A percentile compares a stretch with the other conserved stretches of the same genome.
phyloP scores from a whole-genome alignment of 2,329 filamentous ascomycete genomes.

The Pestalotiopsis sp. region DNA sequence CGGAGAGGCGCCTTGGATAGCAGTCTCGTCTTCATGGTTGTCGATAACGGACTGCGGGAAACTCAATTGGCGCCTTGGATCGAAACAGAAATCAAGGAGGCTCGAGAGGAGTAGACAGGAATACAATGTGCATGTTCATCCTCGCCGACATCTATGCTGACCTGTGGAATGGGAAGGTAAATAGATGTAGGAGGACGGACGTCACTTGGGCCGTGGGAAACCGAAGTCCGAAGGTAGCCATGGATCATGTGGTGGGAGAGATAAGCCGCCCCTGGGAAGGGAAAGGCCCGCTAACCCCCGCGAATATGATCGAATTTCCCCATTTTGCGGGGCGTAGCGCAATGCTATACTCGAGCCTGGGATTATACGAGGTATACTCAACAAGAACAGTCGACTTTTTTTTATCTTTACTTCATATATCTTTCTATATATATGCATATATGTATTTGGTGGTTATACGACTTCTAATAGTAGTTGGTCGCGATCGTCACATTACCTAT shows the following conservation, averaged over 20 bases:
- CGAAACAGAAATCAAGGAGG: neutral
- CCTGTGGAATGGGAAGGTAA: neutral
- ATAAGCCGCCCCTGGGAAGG: neutral
- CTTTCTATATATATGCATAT: neutral
- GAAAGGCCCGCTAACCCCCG: neutral
- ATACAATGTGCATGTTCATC: neutral
- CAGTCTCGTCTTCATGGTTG: conserved; percentile 25
- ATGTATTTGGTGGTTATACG: no score
- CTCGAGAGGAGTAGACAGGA: neutral
- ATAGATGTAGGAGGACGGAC: neutral
- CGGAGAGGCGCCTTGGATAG: conserved; percentile 22
- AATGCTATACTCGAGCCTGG: neutral
- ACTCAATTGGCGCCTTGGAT: neutral
- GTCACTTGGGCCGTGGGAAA: neutral
- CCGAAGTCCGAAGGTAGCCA: conserved; percentile 5
- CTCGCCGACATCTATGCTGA: neutral
- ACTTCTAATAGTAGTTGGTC: no score
- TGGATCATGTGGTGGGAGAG: neutral
- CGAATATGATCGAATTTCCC: neutral
- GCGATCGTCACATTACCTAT: no score
- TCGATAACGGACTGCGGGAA: neutral
- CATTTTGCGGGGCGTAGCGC: neutral
- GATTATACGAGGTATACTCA: neutral
- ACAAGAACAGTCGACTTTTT: neutral
- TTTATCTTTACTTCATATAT: neutral